Evolutionary conservation across 2,329 filamentous ascomycete species (phyloP).

Genomic region (Didymella pomorum): DNA sequence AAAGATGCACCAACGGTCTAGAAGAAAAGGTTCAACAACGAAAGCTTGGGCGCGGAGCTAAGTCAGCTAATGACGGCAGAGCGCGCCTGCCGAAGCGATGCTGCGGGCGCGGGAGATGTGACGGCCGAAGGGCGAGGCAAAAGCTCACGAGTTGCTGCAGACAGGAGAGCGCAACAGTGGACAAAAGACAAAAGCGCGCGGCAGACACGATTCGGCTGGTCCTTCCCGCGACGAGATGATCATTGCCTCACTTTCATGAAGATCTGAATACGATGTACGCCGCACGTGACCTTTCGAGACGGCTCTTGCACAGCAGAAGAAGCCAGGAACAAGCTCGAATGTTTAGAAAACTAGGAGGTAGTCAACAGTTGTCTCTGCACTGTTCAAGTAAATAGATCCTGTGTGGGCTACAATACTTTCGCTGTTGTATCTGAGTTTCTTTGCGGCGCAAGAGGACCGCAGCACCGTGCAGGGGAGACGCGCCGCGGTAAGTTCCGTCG

Average conservation of each 20-base stretch:
- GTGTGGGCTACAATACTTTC: too few species aligned
- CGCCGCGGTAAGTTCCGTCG: constrained; percentile 28
- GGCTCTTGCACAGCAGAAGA: too few species aligned
- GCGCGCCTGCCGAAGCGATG: constrained; percentile 5
- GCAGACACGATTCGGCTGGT: constrained; percentile 4
- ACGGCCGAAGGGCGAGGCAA: constrained; percentile 6
- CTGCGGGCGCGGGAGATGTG: constrained; percentile 16
- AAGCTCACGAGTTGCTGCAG: not conserved
- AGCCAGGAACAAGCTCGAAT: too few species aligned
- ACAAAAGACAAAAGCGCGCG: constrained; percentile 7
- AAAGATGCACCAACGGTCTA: constrained; percentile 18
- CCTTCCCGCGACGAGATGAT: constrained; percentile 12
- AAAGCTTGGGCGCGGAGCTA: constrained; percentile 38
- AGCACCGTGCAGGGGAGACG: constrained; percentile 1
- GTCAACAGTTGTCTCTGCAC: too few species aligned
- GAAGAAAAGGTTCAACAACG: constrained; percentile 36
- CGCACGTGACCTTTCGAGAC: constrained; percentile 18
- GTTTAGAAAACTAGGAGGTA: too few species aligned
- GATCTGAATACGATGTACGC: not conserved
- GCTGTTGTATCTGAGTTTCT: too few species aligned
- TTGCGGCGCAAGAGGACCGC: too few species aligned
- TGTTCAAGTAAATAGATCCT: too few species aligned
- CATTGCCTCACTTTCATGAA: constrained; percentile 14
- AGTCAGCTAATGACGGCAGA: constrained; percentile 33
- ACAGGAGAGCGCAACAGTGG: not conserved